Evolutionary conservation across 2,329 filamentous ascomycete genomes (phyloP).

Genomic region (Aspergillus nomiae): DNA sequence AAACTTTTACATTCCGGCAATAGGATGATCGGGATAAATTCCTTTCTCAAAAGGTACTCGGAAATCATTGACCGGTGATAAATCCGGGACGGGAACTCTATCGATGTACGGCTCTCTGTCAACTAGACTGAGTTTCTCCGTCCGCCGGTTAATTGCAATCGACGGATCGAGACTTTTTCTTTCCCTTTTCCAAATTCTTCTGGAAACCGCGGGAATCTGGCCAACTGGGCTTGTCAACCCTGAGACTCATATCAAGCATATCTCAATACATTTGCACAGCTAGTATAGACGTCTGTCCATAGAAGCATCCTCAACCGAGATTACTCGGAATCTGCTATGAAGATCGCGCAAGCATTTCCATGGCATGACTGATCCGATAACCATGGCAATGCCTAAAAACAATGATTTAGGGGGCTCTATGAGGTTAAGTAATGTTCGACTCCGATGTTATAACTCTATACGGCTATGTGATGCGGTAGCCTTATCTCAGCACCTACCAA

Average conservation of each 20-base stretch:
- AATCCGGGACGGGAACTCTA: not conserved
- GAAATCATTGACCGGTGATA: slow-evolving; percentile 6
- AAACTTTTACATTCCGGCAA: not conserved
- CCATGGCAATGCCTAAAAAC: not conserved
- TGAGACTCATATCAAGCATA: not conserved
- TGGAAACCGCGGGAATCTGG: not conserved
- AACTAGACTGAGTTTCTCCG: not conserved
- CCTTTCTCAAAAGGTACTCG: not conserved
- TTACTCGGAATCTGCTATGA: not conserved
- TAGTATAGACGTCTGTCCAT: not conserved
- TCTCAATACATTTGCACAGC: not conserved
- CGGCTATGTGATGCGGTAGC: too few species aligned
- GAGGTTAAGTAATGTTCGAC: not conserved
- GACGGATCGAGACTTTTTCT: not conserved
- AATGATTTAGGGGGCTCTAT: not conserved
- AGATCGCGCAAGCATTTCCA: not conserved
- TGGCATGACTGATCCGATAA: not conserved
- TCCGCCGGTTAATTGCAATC: slow-evolving; percentile 5
- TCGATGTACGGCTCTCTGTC: not conserved
- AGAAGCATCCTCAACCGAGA: not conserved
- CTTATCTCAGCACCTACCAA: too few species aligned
- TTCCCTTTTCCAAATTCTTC: not conserved
- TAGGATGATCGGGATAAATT: not conserved
- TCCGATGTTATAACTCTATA: too few species aligned
- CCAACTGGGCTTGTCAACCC: not conserved